These are phyloP conservation scores for Saccharomycopsis javanensis DNA, from an alignment of 805 yeast species.

Conservation along the genomic window DNA sequence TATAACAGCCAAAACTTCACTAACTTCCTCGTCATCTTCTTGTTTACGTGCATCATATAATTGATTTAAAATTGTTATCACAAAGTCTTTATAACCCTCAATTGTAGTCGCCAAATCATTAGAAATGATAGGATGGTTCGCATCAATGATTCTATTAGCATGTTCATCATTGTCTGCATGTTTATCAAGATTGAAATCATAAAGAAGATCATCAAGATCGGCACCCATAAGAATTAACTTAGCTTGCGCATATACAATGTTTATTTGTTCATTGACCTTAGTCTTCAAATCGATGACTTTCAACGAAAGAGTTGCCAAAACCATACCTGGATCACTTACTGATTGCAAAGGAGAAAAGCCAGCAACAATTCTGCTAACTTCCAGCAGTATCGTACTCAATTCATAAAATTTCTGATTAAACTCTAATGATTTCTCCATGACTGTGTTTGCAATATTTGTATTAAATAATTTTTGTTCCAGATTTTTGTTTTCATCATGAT, in stretches of 20 bases:
- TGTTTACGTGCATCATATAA: constrained; percentile 38
- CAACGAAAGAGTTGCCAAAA: constrained; percentile 40
- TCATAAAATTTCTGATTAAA: constrained; percentile 33
- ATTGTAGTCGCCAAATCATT: constrained; percentile 26
- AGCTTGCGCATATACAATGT: constrained; percentile 47
- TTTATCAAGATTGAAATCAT: constrained; percentile 11
- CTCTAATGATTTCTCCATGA: constrained; percentile 38
- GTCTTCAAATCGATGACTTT: constrained; percentile 41
- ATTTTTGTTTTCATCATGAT: background rate
- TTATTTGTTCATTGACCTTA: constrained; percentile 36
- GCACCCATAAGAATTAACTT: constrained; percentile 45
- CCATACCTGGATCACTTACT: constrained; percentile 49
- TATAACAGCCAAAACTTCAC: constrained; percentile 51
- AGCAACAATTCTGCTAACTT: constrained; percentile 33
- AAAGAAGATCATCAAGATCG: constrained; percentile 35
- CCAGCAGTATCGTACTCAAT: constrained; percentile 38
- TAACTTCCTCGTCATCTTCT: constrained; percentile 40
- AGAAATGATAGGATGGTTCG: constrained; percentile 17
- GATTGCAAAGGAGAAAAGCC: constrained; percentile 37
- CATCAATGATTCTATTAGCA: constrained; percentile 24
- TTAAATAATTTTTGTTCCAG: constrained; percentile 28
- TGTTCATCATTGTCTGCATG: constrained; percentile 5
- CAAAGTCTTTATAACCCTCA: constrained; percentile 39
- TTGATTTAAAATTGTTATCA: constrained; percentile 41
- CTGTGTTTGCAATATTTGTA: constrained; percentile 38